A percentile compares a stretch with the other conserved stretches of the same genome.
Conservation (phyloP, 106 monocot genomes). For the Allium sativum region DNA sequence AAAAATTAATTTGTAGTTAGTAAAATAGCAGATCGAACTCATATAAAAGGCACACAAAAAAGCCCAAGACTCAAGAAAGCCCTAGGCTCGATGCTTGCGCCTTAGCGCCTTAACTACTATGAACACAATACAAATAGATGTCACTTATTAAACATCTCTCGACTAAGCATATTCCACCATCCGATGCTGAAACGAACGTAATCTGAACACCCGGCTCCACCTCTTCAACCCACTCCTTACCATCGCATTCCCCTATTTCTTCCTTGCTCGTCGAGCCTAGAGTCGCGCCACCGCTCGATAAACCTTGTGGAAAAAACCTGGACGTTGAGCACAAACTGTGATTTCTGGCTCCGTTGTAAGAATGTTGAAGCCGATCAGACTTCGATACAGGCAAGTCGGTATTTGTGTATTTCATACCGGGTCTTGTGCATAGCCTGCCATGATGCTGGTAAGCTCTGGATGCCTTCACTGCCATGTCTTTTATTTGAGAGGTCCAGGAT, state of each 20-base stretch:
- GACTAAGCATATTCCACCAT: no score
- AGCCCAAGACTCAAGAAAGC: no score
- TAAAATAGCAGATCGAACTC: no score
- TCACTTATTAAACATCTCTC: no score
- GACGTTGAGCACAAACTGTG: conserved; percentile 47
- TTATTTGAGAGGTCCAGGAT: conserved; percentile 24
- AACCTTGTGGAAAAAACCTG: conserved; percentile 12
- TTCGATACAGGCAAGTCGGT: conserved; percentile 33
- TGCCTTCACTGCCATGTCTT: conserved; percentile 83
- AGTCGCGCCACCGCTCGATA: conserved; percentile 60
- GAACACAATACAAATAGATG: no score
- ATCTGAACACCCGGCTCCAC: conserved; percentile 94
- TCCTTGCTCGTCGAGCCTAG: conserved; percentile 47
- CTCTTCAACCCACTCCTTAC: conserved; percentile 80
- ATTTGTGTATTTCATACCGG: conserved; percentile 18
- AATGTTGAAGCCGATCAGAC: conserved; percentile 56
- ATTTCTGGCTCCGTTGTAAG: conserved; percentile 39
- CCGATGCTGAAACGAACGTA: conserved; percentile 66
- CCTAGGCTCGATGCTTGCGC: no score
- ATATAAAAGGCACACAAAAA: no score
- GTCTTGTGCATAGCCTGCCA: conserved; percentile 53
- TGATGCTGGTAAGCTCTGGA: conserved; percentile 83
- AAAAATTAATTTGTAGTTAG: no score
- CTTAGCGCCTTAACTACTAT: no score
- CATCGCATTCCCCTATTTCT: conserved; percentile 43